Percentiles rank a stretch among this genome's conserved stretches.
Conservation (phyloP, 2,329 filamentous ascomycete species). For the Volutella citrinella region DNA sequence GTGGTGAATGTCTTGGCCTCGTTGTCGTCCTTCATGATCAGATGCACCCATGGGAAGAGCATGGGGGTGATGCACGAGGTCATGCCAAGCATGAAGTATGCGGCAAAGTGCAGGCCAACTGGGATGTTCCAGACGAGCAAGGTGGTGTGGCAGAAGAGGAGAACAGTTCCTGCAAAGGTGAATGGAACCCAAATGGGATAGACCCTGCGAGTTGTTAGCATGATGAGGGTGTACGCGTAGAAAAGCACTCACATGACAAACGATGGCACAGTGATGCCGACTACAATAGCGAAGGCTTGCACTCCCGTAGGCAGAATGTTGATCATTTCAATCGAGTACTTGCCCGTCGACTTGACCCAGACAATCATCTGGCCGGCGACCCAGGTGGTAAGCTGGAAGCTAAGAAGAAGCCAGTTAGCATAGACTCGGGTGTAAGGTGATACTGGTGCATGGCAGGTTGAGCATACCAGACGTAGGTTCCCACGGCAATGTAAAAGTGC, state of each 20-base stretch:
- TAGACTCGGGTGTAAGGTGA: no score
- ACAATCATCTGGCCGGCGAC: slow-evolving; percentile 24
- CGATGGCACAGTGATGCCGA: slow-evolving; percentile 19
- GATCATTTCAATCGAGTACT: slow-evolving; percentile 21
- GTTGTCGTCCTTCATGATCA: slow-evolving; percentile 21
- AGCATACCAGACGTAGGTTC: slow-evolving; percentile 19
- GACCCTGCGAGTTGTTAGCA: slow-evolving; percentile 1
- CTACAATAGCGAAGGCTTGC: slow-evolving; percentile 26
- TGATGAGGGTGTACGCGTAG: neutral
- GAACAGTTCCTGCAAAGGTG: slow-evolving; percentile 17
- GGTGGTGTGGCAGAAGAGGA: slow-evolving; percentile 18
- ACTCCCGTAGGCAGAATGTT: slow-evolving; percentile 23
- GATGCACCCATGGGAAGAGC: slow-evolving; percentile 20
- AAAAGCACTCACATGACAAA: slow-evolving; percentile 12
- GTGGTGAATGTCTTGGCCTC: slow-evolving; percentile 23
- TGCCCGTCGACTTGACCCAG: slow-evolving; percentile 21
- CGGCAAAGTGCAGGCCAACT: slow-evolving; percentile 16
- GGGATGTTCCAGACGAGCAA: slow-evolving; percentile 23
- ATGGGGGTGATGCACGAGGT: slow-evolving; percentile 21
- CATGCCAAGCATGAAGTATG: slow-evolving; percentile 17
- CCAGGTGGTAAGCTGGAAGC: slow-evolving; percentile 19
- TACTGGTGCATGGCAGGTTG: neutral
- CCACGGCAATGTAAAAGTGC: slow-evolving; percentile 25
- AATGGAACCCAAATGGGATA: slow-evolving; percentile 26
- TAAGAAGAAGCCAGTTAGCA: neutral